phyloP scores from a whole-genome alignment of 1,139 yeast species.

The Saccharomyces hybrid region DNA sequence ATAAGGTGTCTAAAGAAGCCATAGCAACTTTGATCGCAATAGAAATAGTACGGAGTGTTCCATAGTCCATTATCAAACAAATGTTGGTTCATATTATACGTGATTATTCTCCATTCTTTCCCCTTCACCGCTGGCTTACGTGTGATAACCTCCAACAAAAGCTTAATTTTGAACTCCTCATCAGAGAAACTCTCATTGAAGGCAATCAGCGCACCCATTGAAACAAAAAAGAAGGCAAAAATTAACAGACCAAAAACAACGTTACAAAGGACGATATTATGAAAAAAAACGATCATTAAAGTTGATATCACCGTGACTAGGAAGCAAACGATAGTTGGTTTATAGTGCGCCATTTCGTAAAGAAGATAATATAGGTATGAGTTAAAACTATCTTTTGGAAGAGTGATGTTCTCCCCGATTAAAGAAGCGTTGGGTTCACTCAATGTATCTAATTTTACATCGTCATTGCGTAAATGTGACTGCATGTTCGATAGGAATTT shows the following conservation, averaged over 20 bases:
- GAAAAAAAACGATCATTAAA: background rate
- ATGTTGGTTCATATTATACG: background rate
- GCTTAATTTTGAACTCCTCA: background rate
- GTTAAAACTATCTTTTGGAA: background rate
- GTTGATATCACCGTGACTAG: background rate
- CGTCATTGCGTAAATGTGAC: background rate
- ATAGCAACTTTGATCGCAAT: background rate
- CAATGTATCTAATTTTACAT: background rate
- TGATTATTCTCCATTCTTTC: background rate
- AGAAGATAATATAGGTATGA: background rate
- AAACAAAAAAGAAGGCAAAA: background rate
- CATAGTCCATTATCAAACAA: background rate
- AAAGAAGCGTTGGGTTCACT: background rate
- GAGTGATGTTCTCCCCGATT: background rate
- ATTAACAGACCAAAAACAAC: background rate
- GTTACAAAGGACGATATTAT: background rate
- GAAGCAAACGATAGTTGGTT: background rate
- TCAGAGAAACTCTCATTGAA: background rate
- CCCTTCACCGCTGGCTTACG: no score
- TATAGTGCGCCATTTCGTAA: background rate
- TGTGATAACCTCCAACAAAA: background rate
- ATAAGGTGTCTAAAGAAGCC: background rate
- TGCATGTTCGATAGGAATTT: background rate
- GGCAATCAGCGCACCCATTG: background rate
- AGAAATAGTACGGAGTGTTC: background rate